phyloP scores from a whole-genome alignment of 1,284 basidiomycete genomes.

The Ganoderma leucocontextum region DNA sequence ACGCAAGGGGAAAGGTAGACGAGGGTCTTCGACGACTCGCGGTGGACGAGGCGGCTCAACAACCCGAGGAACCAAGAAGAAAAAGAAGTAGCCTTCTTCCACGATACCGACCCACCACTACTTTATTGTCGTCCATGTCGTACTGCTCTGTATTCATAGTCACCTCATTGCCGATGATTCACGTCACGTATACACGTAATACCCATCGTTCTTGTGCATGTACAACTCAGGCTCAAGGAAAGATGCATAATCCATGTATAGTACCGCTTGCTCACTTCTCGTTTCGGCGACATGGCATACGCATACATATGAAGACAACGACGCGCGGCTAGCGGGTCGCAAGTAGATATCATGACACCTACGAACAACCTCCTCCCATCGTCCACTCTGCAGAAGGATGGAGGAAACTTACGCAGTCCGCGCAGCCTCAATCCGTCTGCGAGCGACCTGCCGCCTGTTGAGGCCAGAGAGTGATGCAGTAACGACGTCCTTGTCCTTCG shows the following conservation, averaged over 20 bases:
- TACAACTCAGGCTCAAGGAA: conserved; percentile 17
- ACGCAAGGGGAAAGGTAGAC: conserved; percentile 30
- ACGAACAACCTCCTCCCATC: conserved; percentile 24
- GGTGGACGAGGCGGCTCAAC: conserved; percentile 37
- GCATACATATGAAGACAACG: conserved; percentile 43
- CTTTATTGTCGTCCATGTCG: conserved; percentile 14
- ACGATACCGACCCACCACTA: neutral
- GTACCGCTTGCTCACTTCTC: conserved; percentile 30
- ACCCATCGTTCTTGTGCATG: neutral
- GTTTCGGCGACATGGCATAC: conserved; percentile 42
- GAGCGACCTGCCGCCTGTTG: conserved; percentile 84
- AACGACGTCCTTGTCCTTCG: conserved; percentile 80
- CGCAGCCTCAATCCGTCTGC: conserved; percentile 84
- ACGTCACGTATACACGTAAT: neutral
- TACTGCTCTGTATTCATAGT: conserved; percentile 24
- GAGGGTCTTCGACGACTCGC: conserved; percentile 30
- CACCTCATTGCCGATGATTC: neutral
- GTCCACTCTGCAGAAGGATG: conserved; percentile 9
- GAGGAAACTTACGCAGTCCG: conserved; percentile 45
- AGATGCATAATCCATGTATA: conserved; percentile 35
- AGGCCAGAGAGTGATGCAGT: conserved; percentile 64
- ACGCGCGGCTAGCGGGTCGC: conserved; percentile 28
- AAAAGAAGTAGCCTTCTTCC: conserved; percentile 33
- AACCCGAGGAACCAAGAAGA: conserved; percentile 36
- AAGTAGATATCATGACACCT: conserved; percentile 33